Conservation (phyloP, 1,139 yeast genomes). For the Yamadazyma siamensis region DNA sequence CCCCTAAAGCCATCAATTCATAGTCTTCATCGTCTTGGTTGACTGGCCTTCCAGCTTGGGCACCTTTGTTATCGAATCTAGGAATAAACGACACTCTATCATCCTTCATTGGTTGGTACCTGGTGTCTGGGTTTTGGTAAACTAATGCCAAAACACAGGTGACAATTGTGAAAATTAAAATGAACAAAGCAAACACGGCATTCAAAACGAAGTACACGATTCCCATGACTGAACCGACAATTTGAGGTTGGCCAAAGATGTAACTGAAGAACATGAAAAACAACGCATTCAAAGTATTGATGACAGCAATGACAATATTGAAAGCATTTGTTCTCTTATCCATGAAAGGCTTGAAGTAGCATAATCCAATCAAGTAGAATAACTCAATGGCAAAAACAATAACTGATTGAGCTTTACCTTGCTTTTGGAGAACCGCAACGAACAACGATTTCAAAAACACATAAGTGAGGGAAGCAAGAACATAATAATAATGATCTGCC, state of each 20-base stretch:
- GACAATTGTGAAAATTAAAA: conserved; percentile 79
- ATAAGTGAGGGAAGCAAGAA: conserved; percentile 61
- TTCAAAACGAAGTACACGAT: conserved; percentile 86
- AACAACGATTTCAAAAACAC: conserved; percentile 72
- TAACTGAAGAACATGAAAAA: conserved; percentile 88
- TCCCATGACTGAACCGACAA: conserved; percentile 89
- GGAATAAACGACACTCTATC: conserved; percentile 89
- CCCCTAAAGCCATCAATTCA: conserved; percentile 86
- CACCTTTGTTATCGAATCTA: conserved; percentile 48
- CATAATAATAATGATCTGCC: conserved; percentile 85
- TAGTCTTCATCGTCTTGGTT: conserved; percentile 53
- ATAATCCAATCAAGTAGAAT: conserved; percentile 57
- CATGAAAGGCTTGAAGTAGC: conserved; percentile 83
- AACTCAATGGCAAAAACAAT: conserved; percentile 75
- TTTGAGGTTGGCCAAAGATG: conserved; percentile 77
- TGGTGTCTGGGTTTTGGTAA: conserved; percentile 89
- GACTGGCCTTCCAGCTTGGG: conserved; percentile 20
- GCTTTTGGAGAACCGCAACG: conserved; percentile 78
- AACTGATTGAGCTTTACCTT: conserved; percentile 80
- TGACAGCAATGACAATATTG: conserved; percentile 79
- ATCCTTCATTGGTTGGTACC: conserved; percentile 96
- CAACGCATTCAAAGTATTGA: conserved; percentile 76
- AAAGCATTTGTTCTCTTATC: conserved; percentile 91
- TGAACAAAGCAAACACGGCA: conserved; percentile 81
- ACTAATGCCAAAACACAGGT: conserved; percentile 82